Base-by-base conservation (phyloP, 2,329 filamentous ascomycete species). In the Colletotrichum higginsianum region DNA sequence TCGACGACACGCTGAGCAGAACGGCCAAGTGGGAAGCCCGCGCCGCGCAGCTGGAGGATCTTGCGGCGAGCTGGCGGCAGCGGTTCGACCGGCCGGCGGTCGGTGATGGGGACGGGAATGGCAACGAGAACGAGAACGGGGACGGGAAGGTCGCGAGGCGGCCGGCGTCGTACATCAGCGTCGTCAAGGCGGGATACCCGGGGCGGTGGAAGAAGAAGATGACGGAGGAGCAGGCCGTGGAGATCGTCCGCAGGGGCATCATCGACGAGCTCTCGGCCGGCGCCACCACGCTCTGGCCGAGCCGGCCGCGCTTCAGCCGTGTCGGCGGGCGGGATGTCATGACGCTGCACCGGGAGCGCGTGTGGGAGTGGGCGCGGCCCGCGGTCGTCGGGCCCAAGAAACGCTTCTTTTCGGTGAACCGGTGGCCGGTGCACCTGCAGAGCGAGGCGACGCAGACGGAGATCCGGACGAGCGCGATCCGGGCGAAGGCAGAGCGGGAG, bases 351-450 rank as follows among this genome's bases (percentile, higher is more conserved):
- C 75, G 79, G 66, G 79, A 83, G 66, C 73, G 78, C 5, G 71
- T 80, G 61, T 84, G 82, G 82, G 79, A 80, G 73, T 83, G 80
- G 79, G 82, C 79, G 7, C 52, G 67, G 44, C 70, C 76, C 1
- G 53, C 55, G 21, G 76, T 78, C 9, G 75, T 75, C 18, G 76
- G 76, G 13, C 30, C n/a, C 52, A 58, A 53, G 74, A 76, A 74
- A 56, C 73, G 75, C 7, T 88, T 82, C 76, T 88, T 86, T 78
- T 77, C 79, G 73, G 77, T 88, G 55, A 80, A 84, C 75, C 82
- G 85, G 49, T 89, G 87, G 86, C 86, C 86, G 46, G 53, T 84
- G 23, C 75, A 82, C 35, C 75, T 84, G 63, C 84, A 86, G 74
- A 77, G 71, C 8, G 61, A 76, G 30, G 74, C 76, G 26, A 77